Percentiles rank a stretch among this genome's conserved stretches.
Evolutionary conservation across 225 moss, liverwort and hornwort genomes (phyloP).

Genomic region (Climacium dendroides): DNA sequence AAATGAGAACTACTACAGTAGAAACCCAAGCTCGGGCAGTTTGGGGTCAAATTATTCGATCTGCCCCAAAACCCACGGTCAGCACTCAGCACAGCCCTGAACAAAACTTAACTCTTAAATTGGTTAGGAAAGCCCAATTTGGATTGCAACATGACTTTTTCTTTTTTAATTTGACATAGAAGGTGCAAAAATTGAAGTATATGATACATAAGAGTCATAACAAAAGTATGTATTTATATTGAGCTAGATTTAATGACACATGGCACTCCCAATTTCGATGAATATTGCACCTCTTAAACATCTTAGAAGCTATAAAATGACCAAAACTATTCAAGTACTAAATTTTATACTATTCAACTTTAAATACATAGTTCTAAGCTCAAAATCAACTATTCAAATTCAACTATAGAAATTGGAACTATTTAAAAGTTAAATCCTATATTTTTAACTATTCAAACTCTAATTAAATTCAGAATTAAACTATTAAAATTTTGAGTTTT

Average conservation of each 20-base stretch:
- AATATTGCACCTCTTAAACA: neutral
- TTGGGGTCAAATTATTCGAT: neutral
- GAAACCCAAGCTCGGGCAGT: neutral
- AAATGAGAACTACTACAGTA: no score
- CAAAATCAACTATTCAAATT: no score
- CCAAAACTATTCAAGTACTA: no score
- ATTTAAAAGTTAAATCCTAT: no score
- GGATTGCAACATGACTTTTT: no score
- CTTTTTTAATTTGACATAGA: neutral
- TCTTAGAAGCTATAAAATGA: neutral
- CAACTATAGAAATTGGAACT: no score
- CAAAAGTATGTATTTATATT: neutral
- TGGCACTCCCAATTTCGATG: rapidly evolving
- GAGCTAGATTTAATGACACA: rapidly evolving
- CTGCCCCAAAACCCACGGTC: neutral
- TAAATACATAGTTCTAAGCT: no score
- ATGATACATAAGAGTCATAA: rapidly evolving
- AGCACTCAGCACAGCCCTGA: neutral
- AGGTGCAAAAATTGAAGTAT: neutral
- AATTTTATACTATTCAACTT: no score
- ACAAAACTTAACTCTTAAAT: neutral
- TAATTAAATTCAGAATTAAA: no score
- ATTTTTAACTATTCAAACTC: no score
- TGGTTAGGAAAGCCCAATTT: neutral
- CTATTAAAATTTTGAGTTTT: no score